Base-by-base conservation (phyloP, 202 grass and related monocot genomes). In the Eragrostis tef region DNA sequence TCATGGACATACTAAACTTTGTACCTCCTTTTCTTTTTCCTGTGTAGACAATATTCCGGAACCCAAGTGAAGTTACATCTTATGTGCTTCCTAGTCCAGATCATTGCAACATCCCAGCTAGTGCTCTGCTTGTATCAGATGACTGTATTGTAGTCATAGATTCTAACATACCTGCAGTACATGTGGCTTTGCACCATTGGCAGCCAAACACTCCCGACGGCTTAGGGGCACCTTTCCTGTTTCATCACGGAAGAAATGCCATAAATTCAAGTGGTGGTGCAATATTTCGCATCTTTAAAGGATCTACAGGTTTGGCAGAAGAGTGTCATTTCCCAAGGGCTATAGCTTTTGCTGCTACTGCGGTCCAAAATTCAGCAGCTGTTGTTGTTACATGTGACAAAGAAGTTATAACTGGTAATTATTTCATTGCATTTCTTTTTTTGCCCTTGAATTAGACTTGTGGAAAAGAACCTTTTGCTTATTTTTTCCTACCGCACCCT, bases 201-300 rank as follows among this genome's bases (percentile, higher is more conserved):
- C 95, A 98, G 78, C 95, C 95, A 78, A 95, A 89, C 84, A 91
- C 92, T 77, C 87, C 95, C 50, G 85, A 98, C 77, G 92, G 87
- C 31, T 83, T 88, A 64, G 95, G 90, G 67, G 86, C 83, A 71
- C 95, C 95, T 66, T 98, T 98, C 81, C 88, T 93, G 44, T 98
- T 98, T 84, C 95, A 95, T 79, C 90, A 75, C 12, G 92, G 92
- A 31, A 94, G 83, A 86, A 72, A 86, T 78, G 82, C 84, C 54
- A 84, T 88, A 76, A 95, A 67, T 86, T 93, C 85, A 31, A 89
- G 85, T 70, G 84, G 88, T 27, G 77, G 95, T 26, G 74, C 95
- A 57, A 86, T 98, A 61, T 93, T 93, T 89, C 90, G 95, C 52
- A 98, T 98, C 73, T 98, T 98, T 78, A 94, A 93, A 94, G 91